Evolutionary conservation across 2,329 filamentous ascomycete genomes (phyloP).

Genomic region (Annulohypoxylon truncatum): DNA sequence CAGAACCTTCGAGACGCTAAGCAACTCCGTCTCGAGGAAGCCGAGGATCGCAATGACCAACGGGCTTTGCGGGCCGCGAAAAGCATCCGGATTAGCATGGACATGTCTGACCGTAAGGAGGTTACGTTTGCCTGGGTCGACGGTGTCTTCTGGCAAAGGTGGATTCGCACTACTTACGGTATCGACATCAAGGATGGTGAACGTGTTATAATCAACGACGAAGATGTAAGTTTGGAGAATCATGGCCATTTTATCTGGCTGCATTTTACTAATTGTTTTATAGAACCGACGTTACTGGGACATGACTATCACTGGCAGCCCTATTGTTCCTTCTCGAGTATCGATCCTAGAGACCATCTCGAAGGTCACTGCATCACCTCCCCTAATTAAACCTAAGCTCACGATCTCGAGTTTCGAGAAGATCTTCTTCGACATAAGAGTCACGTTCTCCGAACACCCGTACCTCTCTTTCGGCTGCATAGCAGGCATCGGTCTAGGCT

Average conservation of each 20-base stretch:
- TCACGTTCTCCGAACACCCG: slow-evolving; percentile 69
- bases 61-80: slow-evolving; percentile 88
- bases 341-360: slow-evolving; percentile 89
- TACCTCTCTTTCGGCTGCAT: slow-evolving; percentile 68
- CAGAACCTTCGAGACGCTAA: slow-evolving; percentile 95
- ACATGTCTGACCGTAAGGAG: slow-evolving; percentile 85
- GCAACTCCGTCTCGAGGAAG: slow-evolving; percentile 94
- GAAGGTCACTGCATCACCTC: slow-evolving; percentile 75
- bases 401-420: slow-evolving; percentile 79
- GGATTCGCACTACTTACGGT: slow-evolving; percentile 94
- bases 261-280: slow-evolving; percentile 50
- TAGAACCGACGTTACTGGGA: slow-evolving; percentile 97
- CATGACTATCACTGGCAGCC: slow-evolving; percentile 85
- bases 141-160: slow-evolving; percentile 95
- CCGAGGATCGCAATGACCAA: slow-evolving; percentile 91
- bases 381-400: slow-evolving; percentile 79
- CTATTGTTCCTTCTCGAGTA: slow-evolving; percentile 88
- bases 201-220: slow-evolving; percentile 94
- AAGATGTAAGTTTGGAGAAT: slow-evolving; percentile 77
- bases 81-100: slow-evolving; percentile 90
- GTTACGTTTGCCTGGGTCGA: slow-evolving; percentile 98
- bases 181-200: slow-evolving; percentile 90
- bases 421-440: slow-evolving; percentile 74
- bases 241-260: not conserved
- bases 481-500: slow-evolving; percentile 65